Evolutionary conservation across 345 rosid genomes (phyloP), one percentile per base, ranked within the genome.

Genomic region (Zanthoxylum bungeanum): DNA sequence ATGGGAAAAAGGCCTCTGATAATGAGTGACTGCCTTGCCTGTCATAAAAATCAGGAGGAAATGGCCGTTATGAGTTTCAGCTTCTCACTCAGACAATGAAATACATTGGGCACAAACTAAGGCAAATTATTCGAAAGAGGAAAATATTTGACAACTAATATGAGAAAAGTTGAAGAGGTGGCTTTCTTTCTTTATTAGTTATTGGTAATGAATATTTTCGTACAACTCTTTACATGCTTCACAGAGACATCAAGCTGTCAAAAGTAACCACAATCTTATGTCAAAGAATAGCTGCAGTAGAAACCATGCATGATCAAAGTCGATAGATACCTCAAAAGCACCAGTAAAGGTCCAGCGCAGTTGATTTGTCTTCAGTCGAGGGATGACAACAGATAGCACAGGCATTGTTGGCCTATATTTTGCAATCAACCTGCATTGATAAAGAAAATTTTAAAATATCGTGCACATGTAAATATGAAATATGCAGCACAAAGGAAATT

Each of bases 331-430:
- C 90, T 90, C 91, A 42, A 85, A 90, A 63, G 92, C 91, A 70
- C 96, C 96, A 25, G 67, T 82, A 64, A 90, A 86, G 74, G 88
- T 88, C 92, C 96, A 90, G 56, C 62, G 80, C 47, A 90, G 69
- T 73, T 90, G 91, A 78, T 90, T 83, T 57, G 96, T 82, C 84
- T 79, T 88, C 40, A 90, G 88, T 24, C 80, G 86, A 33, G 96
- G 96, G 74, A 90, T 81, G 64, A 90, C 96, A 78, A 90, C 96
- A 68, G 96, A 90, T 51, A 88, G 64, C 67, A 90, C 93, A 21
- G 93, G 96, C 96, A 86, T 88, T 61, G 88, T 81, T 17, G 96
- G 96, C 76, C 91, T 86, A 64, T 90, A 90, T 85, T 90, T 90
- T 37, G 96, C 91, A 72, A 90, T 79, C 83, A 90, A 73, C 72